These are phyloP conservation scores for Sordariomycetes sp. DNA, from an alignment of 2,329 filamentous ascomycete species.

Conservation along the genomic window DNA sequence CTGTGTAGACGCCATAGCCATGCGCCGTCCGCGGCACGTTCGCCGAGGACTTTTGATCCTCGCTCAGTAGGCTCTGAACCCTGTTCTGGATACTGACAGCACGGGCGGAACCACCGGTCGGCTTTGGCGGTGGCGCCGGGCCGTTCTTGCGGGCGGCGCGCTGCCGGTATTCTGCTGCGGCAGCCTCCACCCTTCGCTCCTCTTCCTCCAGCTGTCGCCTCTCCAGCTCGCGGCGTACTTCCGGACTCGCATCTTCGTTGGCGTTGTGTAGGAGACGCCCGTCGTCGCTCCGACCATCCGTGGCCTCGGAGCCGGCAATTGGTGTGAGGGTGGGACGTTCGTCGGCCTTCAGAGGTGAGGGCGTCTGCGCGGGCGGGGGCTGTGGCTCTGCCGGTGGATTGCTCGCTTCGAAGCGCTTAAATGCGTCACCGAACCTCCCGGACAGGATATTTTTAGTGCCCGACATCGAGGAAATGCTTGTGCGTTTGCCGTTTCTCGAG, in stretches of 20 bases:
- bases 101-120: slow-evolving; percentile 47
- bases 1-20: slow-evolving; percentile 83
- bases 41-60: slow-evolving; percentile 53
- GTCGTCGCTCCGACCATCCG: slow-evolving; percentile 48
- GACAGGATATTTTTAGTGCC: slow-evolving; percentile 75
- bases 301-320: slow-evolving; percentile 66
- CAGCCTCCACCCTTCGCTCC: slow-evolving; percentile 79
- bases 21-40: slow-evolving; percentile 62
- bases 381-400: slow-evolving; percentile 6
- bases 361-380: slow-evolving; percentile 23
- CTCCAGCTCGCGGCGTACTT: slow-evolving; percentile 84
- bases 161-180: slow-evolving; percentile 78
- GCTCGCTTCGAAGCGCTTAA: slow-evolving; percentile 74
- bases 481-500: slow-evolving; percentile 56
- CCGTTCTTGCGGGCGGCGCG: slow-evolving; percentile 51
- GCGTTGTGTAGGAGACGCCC: slow-evolving; percentile 48
- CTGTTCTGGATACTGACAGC: slow-evolving; percentile 86
- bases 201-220: slow-evolving; percentile 72
- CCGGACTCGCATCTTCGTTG: slow-evolving; percentile 65
- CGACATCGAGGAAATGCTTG: slow-evolving; percentile 61
- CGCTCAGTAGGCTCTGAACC: slow-evolving; percentile 74
- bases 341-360: slow-evolving; percentile 37
- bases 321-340: slow-evolving; percentile 50
- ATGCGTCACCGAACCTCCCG: slow-evolving; percentile 86
- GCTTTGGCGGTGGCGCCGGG: slow-evolving; percentile 36